Evolutionary conservation across 1,139 yeast species (phyloP), one percentile per base, ranked within the genome.

Genomic region (Yamadazyma triangularis): DNA sequence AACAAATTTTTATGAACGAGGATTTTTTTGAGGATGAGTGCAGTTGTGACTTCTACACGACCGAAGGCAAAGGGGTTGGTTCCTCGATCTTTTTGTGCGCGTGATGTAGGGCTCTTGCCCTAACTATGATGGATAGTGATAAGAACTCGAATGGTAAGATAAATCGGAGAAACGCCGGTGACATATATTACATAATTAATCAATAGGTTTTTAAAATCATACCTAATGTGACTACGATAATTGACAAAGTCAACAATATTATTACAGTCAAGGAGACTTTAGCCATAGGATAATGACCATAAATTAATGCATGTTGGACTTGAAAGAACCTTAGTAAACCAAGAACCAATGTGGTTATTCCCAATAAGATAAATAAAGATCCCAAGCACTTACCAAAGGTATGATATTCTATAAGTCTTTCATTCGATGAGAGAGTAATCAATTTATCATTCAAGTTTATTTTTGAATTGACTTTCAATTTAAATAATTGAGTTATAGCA

Each of bases 401-500:
- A 14, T 36, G 27, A 23, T 25, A 24, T 15, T 26, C 20, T 8
- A 13, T 10, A n/a, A 13, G 8, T 4, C 10, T 7, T 13, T 19
- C 24, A 18, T 28, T 28, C 10, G 9, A 20, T n/a, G 15, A 9
- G 10, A 42, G 29, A 12, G 30, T 27, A 0, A 56, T 23, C 2
- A 39, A 22, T 3, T 39, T 27, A 15, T 38, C 39, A 19, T 40
- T 35, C n/a, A 56, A 37, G 20, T 40, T 38, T 1, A 51, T 50
- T 15, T 40, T 43, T 6, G 56, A 33, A 6, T 50, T 34, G 8
- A 41, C 38, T 23, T 60, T 63, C 19, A 65, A 39, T 31, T 68
- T 47, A 40, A 65, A 62, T 32, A 66, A 52, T 41, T 66, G 72
- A 4, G 70, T 61, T 14, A 64, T 56, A 2, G 68, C 72, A 13